phyloP scores from a whole-genome alignment of 2,329 filamentous ascomycete genomes.

The Hymenoscyphus infarciens region DNA sequence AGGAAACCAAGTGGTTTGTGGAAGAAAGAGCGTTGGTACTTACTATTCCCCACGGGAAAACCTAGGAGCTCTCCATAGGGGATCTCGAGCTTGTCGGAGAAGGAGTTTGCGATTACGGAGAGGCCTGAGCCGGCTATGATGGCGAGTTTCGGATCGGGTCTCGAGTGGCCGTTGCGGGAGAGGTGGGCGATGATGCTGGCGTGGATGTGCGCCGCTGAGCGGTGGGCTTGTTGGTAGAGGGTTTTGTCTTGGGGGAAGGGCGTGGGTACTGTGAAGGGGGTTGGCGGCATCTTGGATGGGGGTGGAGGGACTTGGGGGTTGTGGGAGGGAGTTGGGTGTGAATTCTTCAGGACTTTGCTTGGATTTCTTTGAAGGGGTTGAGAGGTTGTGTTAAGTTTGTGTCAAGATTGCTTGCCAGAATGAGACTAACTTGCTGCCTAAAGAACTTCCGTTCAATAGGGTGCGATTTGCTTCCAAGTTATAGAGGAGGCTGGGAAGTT shows the following conservation, averaged over 20 bases:
- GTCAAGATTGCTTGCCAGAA: too few relatives aligned
- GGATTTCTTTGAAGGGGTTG: too few relatives aligned
- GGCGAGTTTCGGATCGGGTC: neutral
- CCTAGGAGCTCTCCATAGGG: neutral
- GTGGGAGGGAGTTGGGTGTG: too few relatives aligned
- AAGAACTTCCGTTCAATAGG: too few relatives aligned
- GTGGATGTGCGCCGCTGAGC: neutral
- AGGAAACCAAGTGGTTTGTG: too few relatives aligned
- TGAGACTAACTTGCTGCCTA: too few relatives aligned
- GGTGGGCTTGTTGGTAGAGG: neutral
- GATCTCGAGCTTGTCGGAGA: neutral
- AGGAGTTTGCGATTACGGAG: neutral
- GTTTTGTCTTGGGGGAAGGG: neutral
- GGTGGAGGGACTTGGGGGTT: too few relatives aligned
- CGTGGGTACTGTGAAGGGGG: neutral
- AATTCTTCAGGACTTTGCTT: too few relatives aligned
- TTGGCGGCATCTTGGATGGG: too few relatives aligned
- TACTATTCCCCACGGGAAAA: neutral
- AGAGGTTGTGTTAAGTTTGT: too few relatives aligned
- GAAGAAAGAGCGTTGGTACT: neutral
- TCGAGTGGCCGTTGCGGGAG: neutral
- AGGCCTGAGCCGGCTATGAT: neutral
- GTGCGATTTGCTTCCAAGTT: too few relatives aligned
- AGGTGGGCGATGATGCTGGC: neutral
- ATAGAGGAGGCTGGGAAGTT: too few relatives aligned